Evolutionary conservation across 1,284 basidiomycete genomes (phyloP).

Genomic region (Acaromyces ingoldii): DNA sequence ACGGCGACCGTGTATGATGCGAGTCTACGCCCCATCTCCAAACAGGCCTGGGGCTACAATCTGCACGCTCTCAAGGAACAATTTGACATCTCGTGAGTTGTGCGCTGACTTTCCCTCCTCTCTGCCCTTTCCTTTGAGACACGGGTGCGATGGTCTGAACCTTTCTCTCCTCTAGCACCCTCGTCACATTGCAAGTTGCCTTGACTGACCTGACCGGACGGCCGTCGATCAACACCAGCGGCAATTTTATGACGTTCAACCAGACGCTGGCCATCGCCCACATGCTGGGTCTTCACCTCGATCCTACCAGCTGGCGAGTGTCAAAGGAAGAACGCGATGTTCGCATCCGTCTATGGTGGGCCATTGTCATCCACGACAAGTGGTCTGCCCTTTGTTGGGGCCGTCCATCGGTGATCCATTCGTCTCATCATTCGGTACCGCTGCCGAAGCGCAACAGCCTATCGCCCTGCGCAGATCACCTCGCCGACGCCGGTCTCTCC

Average conservation of each 20-base stretch:
- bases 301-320: slow-evolving; percentile 8
- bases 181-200: slow-evolving; percentile 8
- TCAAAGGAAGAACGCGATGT: slow-evolving; percentile 9
- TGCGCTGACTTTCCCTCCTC: too few species aligned
- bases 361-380: slow-evolving; percentile 12
- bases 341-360: slow-evolving; percentile 11
- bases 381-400: slow-evolving; percentile 12
- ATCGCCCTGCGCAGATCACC: slow-evolving; percentile 8
- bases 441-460: slow-evolving; percentile 5
- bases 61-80: slow-evolving; percentile 10
- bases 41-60: slow-evolving; percentile 9
- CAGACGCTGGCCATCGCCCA: slow-evolving; percentile 9
- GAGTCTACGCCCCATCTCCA: neutral
- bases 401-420: slow-evolving; percentile 6
- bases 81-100: slow-evolving; percentile 7
- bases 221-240: slow-evolving; percentile 9
- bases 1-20: slow-evolving; percentile 6
- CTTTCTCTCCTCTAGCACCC: too few species aligned
- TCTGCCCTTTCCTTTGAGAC: too few species aligned
- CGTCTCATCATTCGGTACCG: slow-evolving; percentile 4
- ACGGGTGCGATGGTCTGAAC: too few species aligned
- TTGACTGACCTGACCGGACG: slow-evolving; percentile 6
- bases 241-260: slow-evolving; percentile 8
- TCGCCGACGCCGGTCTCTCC: neutral
- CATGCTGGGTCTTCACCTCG: slow-evolving; percentile 10